phyloP scores from a whole-genome alignment of 2,329 filamentous ascomycete species.

The Aspergillus ochraceus region DNA sequence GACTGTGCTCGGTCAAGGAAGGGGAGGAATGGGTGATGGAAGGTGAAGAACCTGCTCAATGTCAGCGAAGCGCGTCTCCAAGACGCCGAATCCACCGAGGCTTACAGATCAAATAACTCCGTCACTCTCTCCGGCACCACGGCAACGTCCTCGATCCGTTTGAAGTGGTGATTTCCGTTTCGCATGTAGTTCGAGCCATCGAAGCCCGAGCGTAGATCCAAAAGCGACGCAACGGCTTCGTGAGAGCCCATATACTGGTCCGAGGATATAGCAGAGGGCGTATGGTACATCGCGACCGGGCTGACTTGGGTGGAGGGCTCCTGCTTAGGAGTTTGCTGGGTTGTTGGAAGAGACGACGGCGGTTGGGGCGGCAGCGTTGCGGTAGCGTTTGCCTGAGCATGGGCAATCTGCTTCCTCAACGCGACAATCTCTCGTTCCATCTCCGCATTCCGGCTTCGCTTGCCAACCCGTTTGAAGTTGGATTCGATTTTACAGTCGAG shows the following conservation, averaged over 20 bases:
- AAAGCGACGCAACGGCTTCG: slow-evolving; percentile 51
- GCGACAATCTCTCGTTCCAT: slow-evolving; percentile 61
- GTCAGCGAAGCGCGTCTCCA: slow-evolving; percentile 11
- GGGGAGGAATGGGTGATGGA: slow-evolving; percentile 65
- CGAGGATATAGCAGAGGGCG: slow-evolving; percentile 36
- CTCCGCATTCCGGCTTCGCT: slow-evolving; percentile 65
- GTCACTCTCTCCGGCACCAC: slow-evolving; percentile 44
- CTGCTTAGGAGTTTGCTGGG: slow-evolving; percentile 36
- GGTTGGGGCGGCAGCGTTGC: slow-evolving; percentile 22
- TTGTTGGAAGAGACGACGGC: slow-evolving; percentile 19
- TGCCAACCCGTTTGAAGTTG: slow-evolving; percentile 68
- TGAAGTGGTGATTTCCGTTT: slow-evolving; percentile 51
- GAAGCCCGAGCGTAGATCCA: slow-evolving; percentile 51
- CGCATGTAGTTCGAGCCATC: slow-evolving; percentile 45
- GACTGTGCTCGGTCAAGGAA: slow-evolving; percentile 57
- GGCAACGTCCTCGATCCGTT: slow-evolving; percentile 54
- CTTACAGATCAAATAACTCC: slow-evolving; percentile 48
- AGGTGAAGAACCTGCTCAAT: slow-evolving; percentile 59
- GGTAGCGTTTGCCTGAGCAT: slow-evolving; percentile 28
- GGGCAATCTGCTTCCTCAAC: slow-evolving; percentile 49
- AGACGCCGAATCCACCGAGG: slow-evolving; percentile 1
- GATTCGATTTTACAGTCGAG: slow-evolving; percentile 67
- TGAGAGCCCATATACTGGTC: slow-evolving; percentile 49
- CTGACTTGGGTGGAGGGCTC: slow-evolving; percentile 39
- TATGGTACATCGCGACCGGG: slow-evolving; percentile 33